Evolutionary conservation across 106 monocot genomes (phyloP).

Genomic region (Cymbidium sinense): DNA sequence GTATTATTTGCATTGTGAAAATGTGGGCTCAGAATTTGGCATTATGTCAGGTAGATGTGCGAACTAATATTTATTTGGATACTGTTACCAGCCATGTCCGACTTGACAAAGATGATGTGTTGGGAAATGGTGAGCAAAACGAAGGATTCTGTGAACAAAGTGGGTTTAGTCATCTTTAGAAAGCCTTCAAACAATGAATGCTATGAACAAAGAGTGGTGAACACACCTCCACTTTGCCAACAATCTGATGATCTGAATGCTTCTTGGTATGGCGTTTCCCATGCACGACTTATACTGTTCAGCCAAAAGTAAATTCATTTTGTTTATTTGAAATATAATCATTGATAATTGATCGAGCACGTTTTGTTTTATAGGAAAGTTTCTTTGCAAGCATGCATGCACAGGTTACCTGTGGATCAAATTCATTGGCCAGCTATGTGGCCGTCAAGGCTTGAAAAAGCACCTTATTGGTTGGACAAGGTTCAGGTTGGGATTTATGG

Average conservation of each 20-base stretch:
- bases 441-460: slow-evolving; percentile 37
- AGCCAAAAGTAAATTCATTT: neutral
- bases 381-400: slow-evolving; percentile 59
- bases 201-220: slow-evolving; percentile 49
- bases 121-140: slow-evolving; percentile 71
- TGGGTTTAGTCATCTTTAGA: slow-evolving; percentile 67
- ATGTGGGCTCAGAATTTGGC: neutral
- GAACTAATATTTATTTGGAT: slow-evolving; percentile 3
- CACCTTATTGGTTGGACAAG: slow-evolving; percentile 50
- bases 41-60: neutral
- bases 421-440: slow-evolving; percentile 52
- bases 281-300: neutral
- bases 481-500: slow-evolving; percentile 60
- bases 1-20: slow-evolving; percentile 8
- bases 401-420: slow-evolving; percentile 37
- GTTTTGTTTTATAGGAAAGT: slow-evolving; percentile 37
- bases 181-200: slow-evolving; percentile 79
- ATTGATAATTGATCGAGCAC: neutral
- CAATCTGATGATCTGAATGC: slow-evolving; percentile 79
- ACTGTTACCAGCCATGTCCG: slow-evolving; percentile 56
- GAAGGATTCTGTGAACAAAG: slow-evolving; percentile 57
- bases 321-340: neutral
- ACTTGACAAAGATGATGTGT: slow-evolving; percentile 73
- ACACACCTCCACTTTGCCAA: slow-evolving; percentile 64
- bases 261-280: slow-evolving; percentile 46